Evolutionary conservation across 495 filamentous ascomycete genomes (phyloP), one percentile per base, ranked within the genome.

Genomic region (Hypoxylon fuscum): DNA sequence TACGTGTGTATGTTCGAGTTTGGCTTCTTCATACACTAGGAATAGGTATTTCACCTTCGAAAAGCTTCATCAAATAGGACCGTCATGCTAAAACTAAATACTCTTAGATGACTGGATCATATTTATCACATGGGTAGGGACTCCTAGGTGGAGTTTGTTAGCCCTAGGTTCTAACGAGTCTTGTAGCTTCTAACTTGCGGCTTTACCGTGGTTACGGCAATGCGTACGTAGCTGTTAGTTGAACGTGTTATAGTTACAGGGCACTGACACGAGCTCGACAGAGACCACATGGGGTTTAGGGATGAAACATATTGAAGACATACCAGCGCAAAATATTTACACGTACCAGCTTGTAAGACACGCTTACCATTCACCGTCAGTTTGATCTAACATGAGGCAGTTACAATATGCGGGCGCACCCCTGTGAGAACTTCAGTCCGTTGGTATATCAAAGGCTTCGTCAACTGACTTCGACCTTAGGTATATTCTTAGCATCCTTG

Each of bases 401-500:
- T 40, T 64, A 7, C 32, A 54, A 49, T 54, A 59, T 54, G 48
- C 48, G n/a, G 35, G 27, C 17, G 40, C 25, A 3, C 47, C 61
- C 21, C 43, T 64, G 61, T 64, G 40, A 48, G 60, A n/a, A 11
- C 10, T 46, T 27, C 41, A 6, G 44, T 25, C 25, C 5, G 35
- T 14, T 20, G 5, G 10, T 38, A 1, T 14, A 5, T 15, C 1
- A 23, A 29, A 61, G 49, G 7, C 27, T 43, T 34, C 20, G 5
- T 25, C 18, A 6, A 15, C 45, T 40, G 18, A 29, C 12, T 8
- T 34, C 18, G 11, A 27, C 34, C 12, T 17, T 41, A 78, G 74
- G 34, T 80, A 80, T 45, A 74, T 78, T 45, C 52, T 68, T 5
- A 73, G 74, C 32, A 74, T 84, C 14, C 72, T 85, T 21, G 77